Percentiles rank a stretch among this genome's conserved stretches.
Evolutionary conservation across 306 rosid species (phyloP).

Genomic region (Pterocarpus santalinus): DNA sequence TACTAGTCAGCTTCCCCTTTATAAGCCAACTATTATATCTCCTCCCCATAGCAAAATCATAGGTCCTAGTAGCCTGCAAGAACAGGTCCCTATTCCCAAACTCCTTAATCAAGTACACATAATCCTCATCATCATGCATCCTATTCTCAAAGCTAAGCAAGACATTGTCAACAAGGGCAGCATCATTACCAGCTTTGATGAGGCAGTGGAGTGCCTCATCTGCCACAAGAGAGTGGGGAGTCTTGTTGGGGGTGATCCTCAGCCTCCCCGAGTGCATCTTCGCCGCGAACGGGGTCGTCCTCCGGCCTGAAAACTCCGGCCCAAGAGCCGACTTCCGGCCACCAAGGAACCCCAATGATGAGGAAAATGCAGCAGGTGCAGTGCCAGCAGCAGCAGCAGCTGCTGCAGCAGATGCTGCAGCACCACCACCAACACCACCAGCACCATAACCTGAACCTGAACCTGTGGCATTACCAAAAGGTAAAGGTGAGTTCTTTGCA

Average conservation of each 20-base stretch:
- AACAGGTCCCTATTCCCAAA: conserved; percentile 74
- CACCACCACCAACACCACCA: neutral
- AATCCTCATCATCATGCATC: conserved; percentile 77
- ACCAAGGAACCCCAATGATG: conserved; percentile 61
- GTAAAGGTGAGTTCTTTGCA: conserved; percentile 39
- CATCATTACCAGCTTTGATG: conserved; percentile 62
- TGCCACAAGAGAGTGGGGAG: conserved; percentile 65
- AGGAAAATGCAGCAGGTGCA: conserved; percentile 44
- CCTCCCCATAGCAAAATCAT: conserved; percentile 73
- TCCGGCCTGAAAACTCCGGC: conserved; percentile 80
- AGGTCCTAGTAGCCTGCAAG: conserved; percentile 64
- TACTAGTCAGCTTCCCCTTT: conserved; percentile 79
- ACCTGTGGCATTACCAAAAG: conserved; percentile 41
- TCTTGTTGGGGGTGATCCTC: conserved; percentile 55
- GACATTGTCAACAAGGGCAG: conserved; percentile 57
- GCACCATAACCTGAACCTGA: conserved; percentile 25
- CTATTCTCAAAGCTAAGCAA: conserved; percentile 62
- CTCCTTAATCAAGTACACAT: conserved; percentile 71
- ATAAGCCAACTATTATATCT: conserved; percentile 60
- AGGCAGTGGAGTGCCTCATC: conserved; percentile 75
- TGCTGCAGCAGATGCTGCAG: neutral
- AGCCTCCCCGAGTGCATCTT: conserved; percentile 82
- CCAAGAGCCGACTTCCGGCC: conserved; percentile 61
- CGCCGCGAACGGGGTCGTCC: conserved; percentile 79
- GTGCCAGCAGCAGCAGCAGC: neutral